Base-by-base conservation (phyloP, 2,329 filamentous ascomycete species). In the Didymella pomorum region DNA sequence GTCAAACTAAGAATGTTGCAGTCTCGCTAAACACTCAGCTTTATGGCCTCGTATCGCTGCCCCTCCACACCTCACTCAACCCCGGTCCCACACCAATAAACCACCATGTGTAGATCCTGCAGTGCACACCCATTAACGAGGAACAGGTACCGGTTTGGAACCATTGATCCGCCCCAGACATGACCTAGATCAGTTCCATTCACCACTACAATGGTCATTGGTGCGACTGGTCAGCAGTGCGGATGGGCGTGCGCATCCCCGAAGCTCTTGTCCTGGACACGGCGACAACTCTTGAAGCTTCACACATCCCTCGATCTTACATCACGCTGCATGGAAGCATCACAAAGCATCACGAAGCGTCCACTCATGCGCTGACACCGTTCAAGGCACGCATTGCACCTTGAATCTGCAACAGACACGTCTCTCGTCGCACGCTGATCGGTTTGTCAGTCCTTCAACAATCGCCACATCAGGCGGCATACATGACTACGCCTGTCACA, bases 71-170 rank as follows among this genome's bases (percentile, higher is more conserved):
- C 50, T 46, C 33, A 5, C 26, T n/a, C 16, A 18, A 39, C 41
- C 56, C 50, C 11, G 31, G 45, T 20, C 45, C 37, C 45, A 16
- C 28, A n/a, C 33, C 50, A 51, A 50, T 47, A 10, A 51, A 18
- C 12, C 11, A 31, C 50, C 51, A 39, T 51, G 50, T 42, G 50
- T 45, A 46, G 45, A 54, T 58, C 50, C 39, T 58, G 55, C 45
- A 4, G 45, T 53, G 50, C 25, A 39, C 54, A 39, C 54, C 56
- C 23, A 12, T 43, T n/a, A 26, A 51, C 41, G 50, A 42, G 26
- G 14, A 35, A 50, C 26, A 37, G 45, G 39, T 31, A 50, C 45
- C 4, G 37, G 29, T 44, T 39, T 49, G 29, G 37, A 56, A 18
- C 28, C 37, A 23, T 39, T 31, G 44, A 48, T 39, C 7, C 29